phyloP scores from a whole-genome alignment of 2,329 filamentous ascomycete genomes.

The Stagonosporopsis rhizophila region DNA sequence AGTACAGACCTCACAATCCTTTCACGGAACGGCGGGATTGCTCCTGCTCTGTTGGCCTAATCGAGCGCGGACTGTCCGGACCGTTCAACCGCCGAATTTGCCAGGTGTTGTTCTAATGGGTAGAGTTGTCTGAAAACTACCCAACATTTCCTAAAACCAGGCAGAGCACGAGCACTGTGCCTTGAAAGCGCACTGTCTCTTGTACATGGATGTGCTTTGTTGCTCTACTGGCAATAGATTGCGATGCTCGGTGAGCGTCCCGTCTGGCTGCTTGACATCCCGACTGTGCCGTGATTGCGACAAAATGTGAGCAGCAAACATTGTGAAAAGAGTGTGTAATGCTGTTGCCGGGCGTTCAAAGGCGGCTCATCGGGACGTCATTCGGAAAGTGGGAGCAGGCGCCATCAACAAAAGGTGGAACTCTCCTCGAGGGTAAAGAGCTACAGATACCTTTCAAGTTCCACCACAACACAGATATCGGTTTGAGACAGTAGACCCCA shows the following conservation, averaged over 20 bases:
- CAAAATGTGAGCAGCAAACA: background rate
- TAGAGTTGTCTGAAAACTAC: background rate
- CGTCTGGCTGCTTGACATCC: conserved; percentile 1
- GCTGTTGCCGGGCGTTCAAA: conserved; percentile 4
- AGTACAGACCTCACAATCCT: background rate
- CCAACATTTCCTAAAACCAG: background rate
- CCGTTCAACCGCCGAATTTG: conserved; percentile 11
- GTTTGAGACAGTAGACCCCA: conserved; percentile 23
- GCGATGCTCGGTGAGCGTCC: background rate
- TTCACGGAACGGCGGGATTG: background rate
- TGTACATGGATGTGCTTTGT: conserved; percentile 2
- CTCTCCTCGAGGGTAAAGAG: conserved; percentile 23
- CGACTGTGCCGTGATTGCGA: background rate
- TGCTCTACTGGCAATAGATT: background rate
- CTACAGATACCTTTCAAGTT: conserved; percentile 5
- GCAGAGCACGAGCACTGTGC: background rate
- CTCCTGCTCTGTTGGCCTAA: background rate
- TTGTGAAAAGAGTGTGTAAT: background rate
- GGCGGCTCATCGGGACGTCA: conserved; percentile 41
- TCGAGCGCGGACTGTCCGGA: conserved; percentile 6
- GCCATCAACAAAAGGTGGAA: conserved; percentile 44
- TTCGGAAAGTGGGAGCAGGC: conserved; percentile 36
- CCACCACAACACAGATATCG: conserved; percentile 18
- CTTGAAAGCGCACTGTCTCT: background rate
- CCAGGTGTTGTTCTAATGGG: conserved; percentile 2